Evolutionary conservation across 202 grass and related monocot genomes (phyloP).

Genomic region (Schoenoplectus tabernaemontani): DNA sequence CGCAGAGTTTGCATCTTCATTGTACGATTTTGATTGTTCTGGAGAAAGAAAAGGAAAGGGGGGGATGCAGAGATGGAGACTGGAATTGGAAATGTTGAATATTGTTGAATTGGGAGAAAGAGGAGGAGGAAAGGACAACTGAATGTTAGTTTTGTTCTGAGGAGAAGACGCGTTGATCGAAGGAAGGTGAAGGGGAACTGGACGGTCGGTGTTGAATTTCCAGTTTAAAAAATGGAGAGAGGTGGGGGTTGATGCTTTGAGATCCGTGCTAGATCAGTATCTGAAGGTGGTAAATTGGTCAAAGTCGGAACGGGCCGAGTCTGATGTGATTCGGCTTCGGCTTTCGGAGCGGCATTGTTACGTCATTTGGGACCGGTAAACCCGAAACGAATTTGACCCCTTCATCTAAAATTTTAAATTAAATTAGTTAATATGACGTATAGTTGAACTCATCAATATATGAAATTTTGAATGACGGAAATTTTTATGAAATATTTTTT

Average conservation of each 20-base stretch:
- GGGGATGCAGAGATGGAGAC: background rate
- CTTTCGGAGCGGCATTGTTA: background rate
- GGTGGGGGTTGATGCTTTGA: background rate
- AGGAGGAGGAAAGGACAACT: background rate
- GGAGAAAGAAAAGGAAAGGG: background rate
- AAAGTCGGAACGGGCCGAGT: background rate
- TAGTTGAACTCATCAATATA: background rate
- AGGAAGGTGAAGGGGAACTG: background rate
- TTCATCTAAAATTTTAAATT: background rate
- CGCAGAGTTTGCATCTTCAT: constrained; percentile 16
- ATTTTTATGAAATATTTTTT: background rate
- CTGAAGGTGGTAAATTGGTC: background rate
- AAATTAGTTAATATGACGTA: background rate
- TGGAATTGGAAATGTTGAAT: background rate
- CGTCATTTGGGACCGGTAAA: background rate
- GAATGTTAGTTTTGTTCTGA: background rate
- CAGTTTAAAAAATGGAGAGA: background rate
- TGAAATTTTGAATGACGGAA: background rate
- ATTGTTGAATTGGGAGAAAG: background rate
- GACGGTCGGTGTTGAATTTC: background rate
- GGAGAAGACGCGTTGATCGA: constrained; percentile 11
- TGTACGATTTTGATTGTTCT: background rate
- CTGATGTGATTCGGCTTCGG: background rate
- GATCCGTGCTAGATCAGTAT: background rate
- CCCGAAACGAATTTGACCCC: background rate